Percentiles rank a stretch among this genome's conserved stretches.
Conservation (phyloP, 2,329 filamentous ascomycete genomes). For the Phaeosphaeria sp. region DNA sequence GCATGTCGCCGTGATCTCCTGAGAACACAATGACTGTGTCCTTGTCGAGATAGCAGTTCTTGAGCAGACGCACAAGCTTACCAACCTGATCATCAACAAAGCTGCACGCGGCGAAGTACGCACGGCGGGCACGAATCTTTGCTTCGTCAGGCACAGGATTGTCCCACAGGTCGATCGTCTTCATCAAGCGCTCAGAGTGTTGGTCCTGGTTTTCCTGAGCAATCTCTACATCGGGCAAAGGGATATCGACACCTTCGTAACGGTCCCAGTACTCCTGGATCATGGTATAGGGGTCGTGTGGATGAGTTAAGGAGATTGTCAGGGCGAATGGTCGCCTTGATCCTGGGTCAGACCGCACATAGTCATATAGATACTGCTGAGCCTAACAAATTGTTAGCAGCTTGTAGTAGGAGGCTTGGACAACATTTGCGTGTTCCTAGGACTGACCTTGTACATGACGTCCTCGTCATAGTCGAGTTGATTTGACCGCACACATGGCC, state of each 20-base stretch:
- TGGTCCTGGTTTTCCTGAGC: slow-evolving; percentile 82
- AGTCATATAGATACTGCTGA: slow-evolving; percentile 87
- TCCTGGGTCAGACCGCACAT: slow-evolving; percentile 78
- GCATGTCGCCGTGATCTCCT: slow-evolving; percentile 94
- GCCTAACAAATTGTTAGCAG: slow-evolving; percentile 53
- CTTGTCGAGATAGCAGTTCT: slow-evolving; percentile 79
- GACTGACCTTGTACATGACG: slow-evolving; percentile 77
- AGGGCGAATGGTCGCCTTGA: slow-evolving; percentile 78
- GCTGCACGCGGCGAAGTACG: slow-evolving; percentile 91
- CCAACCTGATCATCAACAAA: slow-evolving; percentile 95
- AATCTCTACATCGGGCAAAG: slow-evolving; percentile 78
- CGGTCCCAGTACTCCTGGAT: slow-evolving; percentile 91
- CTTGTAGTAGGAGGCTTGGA: background rate
- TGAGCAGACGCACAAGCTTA: slow-evolving; percentile 76
- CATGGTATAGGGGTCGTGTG: slow-evolving; percentile 94
- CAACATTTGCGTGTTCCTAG: background rate
- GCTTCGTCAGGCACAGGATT: slow-evolving; percentile 84
- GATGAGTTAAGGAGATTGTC: slow-evolving; percentile 92
- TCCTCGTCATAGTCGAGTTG: slow-evolving; percentile 97
- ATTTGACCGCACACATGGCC: slow-evolving; percentile 87
- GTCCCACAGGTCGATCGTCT: slow-evolving; percentile 86
- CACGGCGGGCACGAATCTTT: slow-evolving; percentile 81
- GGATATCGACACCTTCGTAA: slow-evolving; percentile 88
- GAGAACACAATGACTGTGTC: slow-evolving; percentile 93
- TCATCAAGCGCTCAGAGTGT: slow-evolving; percentile 85